Percentiles rank a stretch among this genome's conserved stretches.
Evolutionary conservation across 305 asterid genomes (phyloP).

Genomic region (Ruellia speciosa): DNA sequence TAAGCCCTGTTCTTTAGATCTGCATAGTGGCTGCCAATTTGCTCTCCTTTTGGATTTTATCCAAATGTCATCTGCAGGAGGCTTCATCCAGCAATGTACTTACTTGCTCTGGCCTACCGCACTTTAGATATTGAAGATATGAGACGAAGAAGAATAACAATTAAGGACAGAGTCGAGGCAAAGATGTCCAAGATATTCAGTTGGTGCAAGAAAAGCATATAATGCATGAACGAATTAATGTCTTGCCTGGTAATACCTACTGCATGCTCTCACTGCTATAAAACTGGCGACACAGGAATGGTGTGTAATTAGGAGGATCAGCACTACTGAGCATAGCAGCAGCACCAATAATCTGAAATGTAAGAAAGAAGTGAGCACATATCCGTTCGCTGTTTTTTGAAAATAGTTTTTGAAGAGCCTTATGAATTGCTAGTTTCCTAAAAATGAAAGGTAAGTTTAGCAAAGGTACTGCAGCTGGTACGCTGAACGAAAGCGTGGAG

Average conservation of each 20-base stretch:
- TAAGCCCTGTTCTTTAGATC: no score
- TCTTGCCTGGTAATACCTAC: slow-evolving; percentile 13
- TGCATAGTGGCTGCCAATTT: slow-evolving; percentile 8
- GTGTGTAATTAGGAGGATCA: no score
- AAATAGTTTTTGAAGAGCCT: no score
- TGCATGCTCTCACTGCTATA: slow-evolving; percentile 14
- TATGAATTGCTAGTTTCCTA: no score
- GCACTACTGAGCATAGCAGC: no score
- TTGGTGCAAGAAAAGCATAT: slow-evolving; percentile 52
- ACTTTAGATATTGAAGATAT: slow-evolving; percentile 74
- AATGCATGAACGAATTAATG: slow-evolving; percentile 19
- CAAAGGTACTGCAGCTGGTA: neutral
- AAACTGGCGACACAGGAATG: no score
- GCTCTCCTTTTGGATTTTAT: slow-evolving; percentile 12
- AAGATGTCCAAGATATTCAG: slow-evolving; percentile 41
- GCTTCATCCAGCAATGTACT: slow-evolving; percentile 86
- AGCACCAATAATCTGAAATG: no score
- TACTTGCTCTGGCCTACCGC: slow-evolving; percentile 84
- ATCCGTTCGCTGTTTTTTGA: no score
- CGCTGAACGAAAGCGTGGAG: neutral
- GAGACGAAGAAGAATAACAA: slow-evolving; percentile 38
- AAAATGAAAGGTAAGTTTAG: neutral
- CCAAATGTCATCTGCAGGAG: slow-evolving; percentile 49
- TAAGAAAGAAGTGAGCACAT: no score
- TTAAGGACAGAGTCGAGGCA: slow-evolving; percentile 52